phyloP scores from a whole-genome alignment of 2,329 filamentous ascomycete species.

The Phyllosticta ampelicida region DNA sequence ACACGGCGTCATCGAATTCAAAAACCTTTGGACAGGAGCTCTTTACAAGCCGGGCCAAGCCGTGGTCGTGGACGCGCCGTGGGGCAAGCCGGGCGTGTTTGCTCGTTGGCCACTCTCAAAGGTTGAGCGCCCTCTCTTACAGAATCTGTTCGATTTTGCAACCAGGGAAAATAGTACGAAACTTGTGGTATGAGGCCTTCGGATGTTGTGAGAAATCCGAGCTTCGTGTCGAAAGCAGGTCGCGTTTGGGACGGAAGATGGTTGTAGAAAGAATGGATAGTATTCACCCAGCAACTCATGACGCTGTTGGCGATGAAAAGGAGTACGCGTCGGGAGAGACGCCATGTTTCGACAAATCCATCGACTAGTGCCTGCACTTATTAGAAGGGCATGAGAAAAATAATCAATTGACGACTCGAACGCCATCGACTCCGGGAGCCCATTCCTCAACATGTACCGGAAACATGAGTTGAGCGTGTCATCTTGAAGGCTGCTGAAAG shows the following conservation, averaged over 20 bases:
- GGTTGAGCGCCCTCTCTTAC: slow-evolving; percentile 14
- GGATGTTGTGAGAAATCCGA: neutral
- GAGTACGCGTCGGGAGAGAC: too few species aligned
- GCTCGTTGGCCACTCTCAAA: slow-evolving; percentile 15
- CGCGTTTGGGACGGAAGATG: neutral
- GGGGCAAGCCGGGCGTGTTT: slow-evolving; percentile 20
- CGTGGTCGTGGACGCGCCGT: slow-evolving; percentile 17
- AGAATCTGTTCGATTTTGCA: slow-evolving; percentile 19
- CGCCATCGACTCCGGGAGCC: too few species aligned
- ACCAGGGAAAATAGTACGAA: slow-evolving; percentile 16
- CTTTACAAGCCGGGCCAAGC: slow-evolving; percentile 17
- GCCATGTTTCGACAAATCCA: too few species aligned
- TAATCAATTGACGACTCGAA: too few species aligned
- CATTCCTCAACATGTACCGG: too few species aligned
- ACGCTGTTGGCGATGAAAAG: too few species aligned
- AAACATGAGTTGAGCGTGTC: too few species aligned
- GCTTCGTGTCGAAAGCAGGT: neutral
- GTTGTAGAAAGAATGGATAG: too few species aligned
- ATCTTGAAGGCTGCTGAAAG: too few species aligned
- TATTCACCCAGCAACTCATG: too few species aligned
- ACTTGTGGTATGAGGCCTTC: neutral
- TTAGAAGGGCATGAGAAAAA: too few species aligned
- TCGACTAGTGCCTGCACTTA: too few species aligned
- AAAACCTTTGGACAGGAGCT: slow-evolving; percentile 18
- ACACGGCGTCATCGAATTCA: slow-evolving; percentile 11